Conservation (phyloP, 257 asterid species). For the Nicotiana undulata region DNA sequence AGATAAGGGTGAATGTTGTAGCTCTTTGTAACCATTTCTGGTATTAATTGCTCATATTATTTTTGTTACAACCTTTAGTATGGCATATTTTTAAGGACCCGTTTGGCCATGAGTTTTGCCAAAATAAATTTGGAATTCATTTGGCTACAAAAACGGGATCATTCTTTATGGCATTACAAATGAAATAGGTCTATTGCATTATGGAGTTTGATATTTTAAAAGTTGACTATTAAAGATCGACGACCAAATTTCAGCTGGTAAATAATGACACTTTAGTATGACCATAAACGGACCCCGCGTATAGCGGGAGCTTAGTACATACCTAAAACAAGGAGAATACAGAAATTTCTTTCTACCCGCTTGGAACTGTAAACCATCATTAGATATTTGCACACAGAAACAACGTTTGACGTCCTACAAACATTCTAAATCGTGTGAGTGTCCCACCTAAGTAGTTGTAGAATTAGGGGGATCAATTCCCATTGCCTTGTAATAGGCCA, state of each 20-base stretch:
- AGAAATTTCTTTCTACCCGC: not conserved
- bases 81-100: not conserved
- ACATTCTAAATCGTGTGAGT: not conserved
- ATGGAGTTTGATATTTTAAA: not conserved
- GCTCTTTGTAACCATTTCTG: not conserved
- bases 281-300: too few relatives aligned
- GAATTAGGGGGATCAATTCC: conserved; percentile 64
- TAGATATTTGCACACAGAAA: not conserved
- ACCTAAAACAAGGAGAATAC: not conserved
- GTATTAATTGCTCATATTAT: not conserved
- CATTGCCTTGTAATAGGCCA: conserved; percentile 48
- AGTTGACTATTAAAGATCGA: too few relatives aligned
- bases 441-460: conserved; percentile 34
- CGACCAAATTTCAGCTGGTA: not conserved
- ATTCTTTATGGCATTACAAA: not conserved
- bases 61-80: not conserved
- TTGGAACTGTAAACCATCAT: not conserved
- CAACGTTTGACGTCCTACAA: not conserved
- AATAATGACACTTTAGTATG: not conserved
- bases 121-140: too few relatives aligned
- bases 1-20: not conserved
- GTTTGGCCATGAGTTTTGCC: too few relatives aligned
- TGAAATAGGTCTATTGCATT: not conserved
- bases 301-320: too few relatives aligned
- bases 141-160: not conserved